Evolutionary conservation across 352 stramenopile genomes (phyloP).

Genomic region (Phytopythium ostracodes): DNA sequence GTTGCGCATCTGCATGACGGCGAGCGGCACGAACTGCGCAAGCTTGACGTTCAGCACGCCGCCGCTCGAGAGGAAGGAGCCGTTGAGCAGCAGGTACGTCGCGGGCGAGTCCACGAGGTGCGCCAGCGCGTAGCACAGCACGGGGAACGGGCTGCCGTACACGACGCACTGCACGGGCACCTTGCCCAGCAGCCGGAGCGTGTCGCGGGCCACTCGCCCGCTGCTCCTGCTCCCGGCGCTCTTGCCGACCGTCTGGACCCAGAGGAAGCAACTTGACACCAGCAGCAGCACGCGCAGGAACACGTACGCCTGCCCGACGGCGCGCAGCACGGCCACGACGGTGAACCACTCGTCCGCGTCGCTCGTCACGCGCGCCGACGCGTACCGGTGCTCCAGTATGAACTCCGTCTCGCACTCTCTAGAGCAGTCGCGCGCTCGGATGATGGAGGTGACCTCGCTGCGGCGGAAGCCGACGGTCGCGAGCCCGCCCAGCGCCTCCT

Average conservation of each 20-base stretch:
- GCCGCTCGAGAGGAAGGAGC: slow-evolving; percentile 22
- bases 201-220: neutral
- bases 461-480: neutral
- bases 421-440: slow-evolving; percentile 4
- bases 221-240: neutral
- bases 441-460: neutral
- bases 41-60: slow-evolving; percentile 24
- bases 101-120: slow-evolving; percentile 42
- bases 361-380: slow-evolving; percentile 15
- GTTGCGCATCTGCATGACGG: slow-evolving; percentile 39
- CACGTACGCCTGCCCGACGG: slow-evolving; percentile 34
- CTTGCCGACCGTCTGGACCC: neutral
- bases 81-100: slow-evolving; percentile 28
- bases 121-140: slow-evolving; percentile 38
- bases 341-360: slow-evolving; percentile 24
- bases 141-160: slow-evolving; percentile 40
- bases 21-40: slow-evolving; percentile 21
- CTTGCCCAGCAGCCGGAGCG: slow-evolving; percentile 24
- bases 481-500: neutral
- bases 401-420: slow-evolving; percentile 24
- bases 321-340: slow-evolving; percentile 17
- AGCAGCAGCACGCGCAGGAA: slow-evolving; percentile 27
- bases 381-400: slow-evolving; percentile 40
- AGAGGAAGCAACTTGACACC: slow-evolving; percentile 21
- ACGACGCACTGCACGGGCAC: slow-evolving; percentile 45